phyloP scores from a whole-genome alignment of 345 rosid species.

The Boechera divaricarpa region DNA sequence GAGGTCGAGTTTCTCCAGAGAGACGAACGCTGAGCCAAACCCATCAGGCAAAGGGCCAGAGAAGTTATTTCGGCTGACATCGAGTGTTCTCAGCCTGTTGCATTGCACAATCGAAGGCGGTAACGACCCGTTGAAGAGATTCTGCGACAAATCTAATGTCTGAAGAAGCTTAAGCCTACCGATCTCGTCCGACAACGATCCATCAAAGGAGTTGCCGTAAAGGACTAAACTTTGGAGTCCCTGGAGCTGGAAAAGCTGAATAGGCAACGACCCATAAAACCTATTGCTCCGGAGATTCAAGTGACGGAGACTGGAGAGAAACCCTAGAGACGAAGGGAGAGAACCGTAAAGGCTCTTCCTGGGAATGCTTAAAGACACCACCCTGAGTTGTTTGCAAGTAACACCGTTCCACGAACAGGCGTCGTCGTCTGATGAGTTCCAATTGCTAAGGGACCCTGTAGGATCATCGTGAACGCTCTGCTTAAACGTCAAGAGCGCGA shows the following conservation, averaged over 20 bases:
- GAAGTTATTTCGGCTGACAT: conserved; percentile 81
- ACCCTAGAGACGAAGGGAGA: conserved; percentile 81
- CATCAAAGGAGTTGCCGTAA: conserved; percentile 87
- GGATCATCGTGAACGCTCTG: conserved; percentile 74
- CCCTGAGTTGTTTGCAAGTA: conserved; percentile 80
- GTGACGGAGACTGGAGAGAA: conserved; percentile 83
- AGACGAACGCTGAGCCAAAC: conserved; percentile 65
- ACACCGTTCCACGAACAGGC: conserved; percentile 96
- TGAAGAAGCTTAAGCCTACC: conserved; percentile 80
- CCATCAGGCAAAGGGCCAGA: conserved; percentile 73
- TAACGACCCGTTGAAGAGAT: conserved; percentile 75
- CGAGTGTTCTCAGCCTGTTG: conserved; percentile 74
- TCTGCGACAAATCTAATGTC: conserved; percentile 82
- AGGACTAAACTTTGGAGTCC: conserved; percentile 93
- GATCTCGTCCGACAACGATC: conserved; percentile 69
- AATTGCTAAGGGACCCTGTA: conserved; percentile 71
- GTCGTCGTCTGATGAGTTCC: conserved; percentile 78
- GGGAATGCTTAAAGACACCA: conserved; percentile 84
- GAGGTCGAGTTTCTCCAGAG: conserved; percentile 79
- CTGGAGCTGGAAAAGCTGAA: conserved; percentile 70
- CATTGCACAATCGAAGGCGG: conserved; percentile 75
- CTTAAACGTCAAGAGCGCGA: conserved; percentile 77
- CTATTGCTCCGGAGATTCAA: conserved; percentile 81
- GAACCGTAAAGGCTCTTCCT: conserved; percentile 78
- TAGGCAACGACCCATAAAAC: conserved; percentile 70